Evolutionary conservation across 345 rosid genomes (phyloP).

Genomic region (Viola odorata): DNA sequence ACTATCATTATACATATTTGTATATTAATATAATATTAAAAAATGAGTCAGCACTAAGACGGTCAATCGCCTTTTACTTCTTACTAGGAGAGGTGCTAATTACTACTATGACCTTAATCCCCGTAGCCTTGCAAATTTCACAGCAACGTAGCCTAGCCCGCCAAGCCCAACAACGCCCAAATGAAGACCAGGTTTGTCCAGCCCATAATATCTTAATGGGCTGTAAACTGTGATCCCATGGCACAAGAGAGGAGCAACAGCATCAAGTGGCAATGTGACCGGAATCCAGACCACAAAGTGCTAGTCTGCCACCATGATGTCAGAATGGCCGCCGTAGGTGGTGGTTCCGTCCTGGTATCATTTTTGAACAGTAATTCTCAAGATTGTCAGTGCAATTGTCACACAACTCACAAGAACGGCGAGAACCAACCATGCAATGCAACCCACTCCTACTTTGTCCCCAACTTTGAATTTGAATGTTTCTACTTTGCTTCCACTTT

Average conservation of each 20-base stretch:
- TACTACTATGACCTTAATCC: constrained; percentile 8
- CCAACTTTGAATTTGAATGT: constrained; percentile 9
- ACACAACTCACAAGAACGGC: constrained; percentile 14
- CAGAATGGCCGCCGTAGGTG: constrained; percentile 14
- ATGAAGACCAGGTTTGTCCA: constrained; percentile 1
- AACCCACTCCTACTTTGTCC: constrained; percentile 12
- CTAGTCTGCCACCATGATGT: no score
- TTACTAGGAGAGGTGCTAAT: constrained; percentile 10
- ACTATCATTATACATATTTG: no score
- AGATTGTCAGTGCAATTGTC: constrained; percentile 6
- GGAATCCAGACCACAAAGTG: no score
- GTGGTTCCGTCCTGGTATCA: constrained; percentile 6
- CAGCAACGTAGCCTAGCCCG: constrained; percentile 11
- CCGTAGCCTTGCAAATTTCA: constrained; percentile 11
- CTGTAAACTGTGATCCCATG: no score
- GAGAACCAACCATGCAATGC: constrained; percentile 7
- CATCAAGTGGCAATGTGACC: no score
- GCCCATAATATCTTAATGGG: no score
- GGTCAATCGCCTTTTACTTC: constrained; percentile 10
- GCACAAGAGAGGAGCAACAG: no score
- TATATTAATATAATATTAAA: no score
- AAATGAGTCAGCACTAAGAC: constrained; percentile 12
- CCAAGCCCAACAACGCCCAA: no score
- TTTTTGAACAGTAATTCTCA: constrained; percentile 8
- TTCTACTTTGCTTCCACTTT: constrained; percentile 12